Evolutionary conservation across 331 rosid genomes (phyloP).

Genomic region (Cydonia oblonga): DNA sequence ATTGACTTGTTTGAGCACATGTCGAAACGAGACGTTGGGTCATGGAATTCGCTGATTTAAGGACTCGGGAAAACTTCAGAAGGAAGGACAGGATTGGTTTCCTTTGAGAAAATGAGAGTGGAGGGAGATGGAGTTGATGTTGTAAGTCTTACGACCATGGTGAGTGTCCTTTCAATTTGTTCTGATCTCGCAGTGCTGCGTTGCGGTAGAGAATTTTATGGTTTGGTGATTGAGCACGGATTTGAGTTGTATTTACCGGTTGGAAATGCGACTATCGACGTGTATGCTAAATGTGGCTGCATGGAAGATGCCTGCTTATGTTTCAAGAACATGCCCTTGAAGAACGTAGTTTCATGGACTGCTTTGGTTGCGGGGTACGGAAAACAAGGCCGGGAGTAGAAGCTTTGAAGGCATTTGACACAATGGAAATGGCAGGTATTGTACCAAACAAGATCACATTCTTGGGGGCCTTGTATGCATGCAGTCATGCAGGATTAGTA

Average conservation of each 20-base stretch:
- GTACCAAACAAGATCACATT: constrained; percentile 18
- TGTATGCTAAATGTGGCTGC: constrained; percentile 29
- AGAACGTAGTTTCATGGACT: constrained; percentile 26
- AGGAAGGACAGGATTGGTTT: no score
- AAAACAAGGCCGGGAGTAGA: constrained; percentile 15
- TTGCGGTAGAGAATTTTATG: constrained; percentile 3
- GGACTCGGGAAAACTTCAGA: not conserved
- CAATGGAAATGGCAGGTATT: constrained; percentile 19
- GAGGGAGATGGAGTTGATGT: constrained; percentile 19
- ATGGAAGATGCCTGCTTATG: constrained; percentile 4
- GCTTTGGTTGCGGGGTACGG: constrained; percentile 14
- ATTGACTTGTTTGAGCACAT: constrained; percentile 9
- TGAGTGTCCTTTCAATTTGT: constrained; percentile 17
- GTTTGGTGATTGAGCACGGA: constrained; percentile 9
- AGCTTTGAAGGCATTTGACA: constrained; percentile 14
- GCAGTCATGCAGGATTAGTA: constrained; percentile 26
- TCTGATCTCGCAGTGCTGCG: constrained; percentile 16
- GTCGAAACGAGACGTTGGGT: constrained; percentile 11
- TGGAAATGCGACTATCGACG: constrained; percentile 16
- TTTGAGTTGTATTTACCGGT: constrained; percentile 13
- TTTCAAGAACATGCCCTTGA: constrained; percentile 9
- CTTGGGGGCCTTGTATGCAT: constrained; percentile 18
- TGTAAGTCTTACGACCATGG: constrained; percentile 11
- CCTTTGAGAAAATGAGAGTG: constrained; percentile 14
- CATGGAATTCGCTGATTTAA: constrained; percentile 28